Evolutionary conservation across 495 filamentous ascomycete species (phyloP), one percentile per base, ranked within the genome.

Genomic region (Cercophora samala): DNA sequence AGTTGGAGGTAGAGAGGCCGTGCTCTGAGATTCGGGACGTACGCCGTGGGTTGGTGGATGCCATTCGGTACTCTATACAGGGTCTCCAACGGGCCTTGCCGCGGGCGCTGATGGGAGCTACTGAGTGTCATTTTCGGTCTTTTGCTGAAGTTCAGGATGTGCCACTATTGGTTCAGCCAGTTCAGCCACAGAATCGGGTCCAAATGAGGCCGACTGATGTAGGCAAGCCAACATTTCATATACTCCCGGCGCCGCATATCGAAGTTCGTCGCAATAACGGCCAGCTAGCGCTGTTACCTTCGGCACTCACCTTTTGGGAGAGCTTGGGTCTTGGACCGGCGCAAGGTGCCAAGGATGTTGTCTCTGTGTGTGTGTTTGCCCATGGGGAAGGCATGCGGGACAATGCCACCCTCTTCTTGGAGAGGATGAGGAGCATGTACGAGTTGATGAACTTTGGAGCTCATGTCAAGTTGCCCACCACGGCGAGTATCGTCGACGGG

Each of bases 281-380:
- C 5, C 86, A 81, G 62, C 81, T 95, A 46, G 91, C 96, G 46
- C 81, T 96, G 37, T 80, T 97, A 52, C 91, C 94, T 9, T 83
- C 93, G 5, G 90, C 91, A 1, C 74, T 97, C 9, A 74, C 84
- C 0, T 99, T 98, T 71, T 98, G 96, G 96, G 93, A 98, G 69
- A 90, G 89, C 23, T 83, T 98, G 66, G 90, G 91, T 5, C 84
- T 99, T 24, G 88, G 86, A 21, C 95, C 96, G 21, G 85, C 87
- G 37, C 86, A 87, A 74, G 93, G 92, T 1, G 68, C 81, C 1
- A 99, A 97, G 77, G 87, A 97, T 72, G 82, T 97, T 29, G 85
- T 86, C 11, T 87, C 88, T 15, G 87, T 93, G 70, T 96, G 92
- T 70, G 82, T 97, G n/a, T 90, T 90, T 72, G 92, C 93, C 8